Conservation (phyloP, 768 basidiomycete genomes). For the Russula earlei region DNA sequence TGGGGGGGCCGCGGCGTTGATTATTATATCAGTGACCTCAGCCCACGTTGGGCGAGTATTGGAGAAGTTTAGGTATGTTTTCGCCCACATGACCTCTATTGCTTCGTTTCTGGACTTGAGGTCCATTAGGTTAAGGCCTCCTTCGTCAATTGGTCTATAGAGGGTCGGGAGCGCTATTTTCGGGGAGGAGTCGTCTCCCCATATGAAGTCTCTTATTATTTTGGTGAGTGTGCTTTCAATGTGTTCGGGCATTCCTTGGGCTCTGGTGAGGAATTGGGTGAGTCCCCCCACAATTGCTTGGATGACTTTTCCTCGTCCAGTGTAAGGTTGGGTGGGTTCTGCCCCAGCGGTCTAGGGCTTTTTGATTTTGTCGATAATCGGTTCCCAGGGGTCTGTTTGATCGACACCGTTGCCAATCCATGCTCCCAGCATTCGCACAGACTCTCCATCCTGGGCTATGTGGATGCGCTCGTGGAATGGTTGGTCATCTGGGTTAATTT, state of each 20-base stretch:
- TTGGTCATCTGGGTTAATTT: no score
- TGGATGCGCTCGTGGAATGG: no score
- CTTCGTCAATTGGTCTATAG: neutral
- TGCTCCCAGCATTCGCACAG: neutral
- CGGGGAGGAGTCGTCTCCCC: neutral
- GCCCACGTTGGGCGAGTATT: constrained; percentile 14
- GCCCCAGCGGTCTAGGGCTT: neutral
- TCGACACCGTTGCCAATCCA: neutral
- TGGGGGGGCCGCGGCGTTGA: neutral
- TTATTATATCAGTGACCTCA: neutral
- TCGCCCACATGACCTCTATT: constrained; percentile 12
- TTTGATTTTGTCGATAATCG: neutral
- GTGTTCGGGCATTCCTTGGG: neutral
- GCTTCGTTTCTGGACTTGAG: constrained; percentile 9
- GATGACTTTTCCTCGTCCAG: neutral
- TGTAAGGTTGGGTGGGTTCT: neutral
- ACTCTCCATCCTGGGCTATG: no score
- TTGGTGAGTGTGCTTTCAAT: neutral
- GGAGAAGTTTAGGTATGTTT: constrained; percentile 6
- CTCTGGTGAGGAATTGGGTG: neutral
- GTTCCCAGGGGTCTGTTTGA: neutral
- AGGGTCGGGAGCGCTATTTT: neutral
- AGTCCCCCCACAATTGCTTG: neutral
- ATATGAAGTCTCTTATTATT: constrained; percentile 18
- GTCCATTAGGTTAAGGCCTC: constrained; percentile 8